Percentiles rank a stretch among this genome's conserved stretches.
These are phyloP conservation scores for Euphorbia pulcherrima DNA, from an alignment of 345 rosid genomes.

Conservation along the genomic window DNA sequence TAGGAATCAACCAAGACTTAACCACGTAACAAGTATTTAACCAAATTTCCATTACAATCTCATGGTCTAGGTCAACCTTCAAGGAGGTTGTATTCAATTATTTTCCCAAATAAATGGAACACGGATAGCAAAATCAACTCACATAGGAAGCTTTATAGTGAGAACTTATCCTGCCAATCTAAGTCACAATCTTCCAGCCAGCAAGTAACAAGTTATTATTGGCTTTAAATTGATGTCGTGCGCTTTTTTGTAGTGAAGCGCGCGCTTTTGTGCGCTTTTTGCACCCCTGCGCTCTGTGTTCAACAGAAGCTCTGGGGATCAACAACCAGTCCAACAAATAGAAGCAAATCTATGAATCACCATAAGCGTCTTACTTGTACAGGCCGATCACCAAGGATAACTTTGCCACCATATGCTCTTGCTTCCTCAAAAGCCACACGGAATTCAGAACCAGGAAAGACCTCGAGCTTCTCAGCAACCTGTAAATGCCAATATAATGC, in stretches of 20 bases:
- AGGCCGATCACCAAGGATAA: slow-evolving; percentile 93
- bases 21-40: not conserved
- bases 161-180: too few relatives aligned
- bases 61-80: not conserved
- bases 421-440: slow-evolving; percentile 96
- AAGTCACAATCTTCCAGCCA: too few relatives aligned
- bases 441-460: slow-evolving; percentile 87
- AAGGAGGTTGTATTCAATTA: not conserved
- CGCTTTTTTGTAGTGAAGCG: too few relatives aligned
- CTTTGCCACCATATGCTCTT: slow-evolving; percentile 65
- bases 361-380: slow-evolving; percentile 50
- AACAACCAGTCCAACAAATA: not conserved
- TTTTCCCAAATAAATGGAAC: not conserved
- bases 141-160: too few relatives aligned
- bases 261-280: too few relatives aligned
- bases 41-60: not conserved
- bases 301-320: too few relatives aligned
- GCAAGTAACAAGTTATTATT: too few relatives aligned
- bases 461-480: slow-evolving; percentile 82
- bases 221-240: too few relatives aligned
- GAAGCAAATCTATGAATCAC: slow-evolving; percentile 12
- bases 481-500: slow-evolving; percentile 21
- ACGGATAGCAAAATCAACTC: not conserved
- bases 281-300: too few relatives aligned
- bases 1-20: not conserved